Percentiles rank a stretch among this genome's conserved stretches.
Evolutionary conservation across 305 asterid genomes (phyloP).

Genomic region (Salvia sclarea): DNA sequence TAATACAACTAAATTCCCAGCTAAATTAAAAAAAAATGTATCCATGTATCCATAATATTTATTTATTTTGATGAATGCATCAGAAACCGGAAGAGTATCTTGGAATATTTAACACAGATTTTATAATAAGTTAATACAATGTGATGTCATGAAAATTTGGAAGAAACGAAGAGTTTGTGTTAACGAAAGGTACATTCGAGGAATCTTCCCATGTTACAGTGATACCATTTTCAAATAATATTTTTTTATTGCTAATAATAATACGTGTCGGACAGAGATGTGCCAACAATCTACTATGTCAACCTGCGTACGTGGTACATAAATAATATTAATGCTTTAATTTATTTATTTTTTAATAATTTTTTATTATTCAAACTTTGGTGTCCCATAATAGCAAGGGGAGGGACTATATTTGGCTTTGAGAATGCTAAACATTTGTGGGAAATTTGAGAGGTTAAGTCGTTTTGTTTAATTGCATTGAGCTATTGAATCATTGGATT

Average conservation of each 20-base stretch:
- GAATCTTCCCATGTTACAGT: slow-evolving; percentile 38
- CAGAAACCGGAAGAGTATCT: background rate
- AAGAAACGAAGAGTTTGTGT: background rate
- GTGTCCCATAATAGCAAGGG: background rate
- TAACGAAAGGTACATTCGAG: slow-evolving; percentile 32
- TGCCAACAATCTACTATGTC: slow-evolving; percentile 29
- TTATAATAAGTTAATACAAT: background rate
- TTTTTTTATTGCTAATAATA: background rate
- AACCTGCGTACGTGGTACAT: background rate
- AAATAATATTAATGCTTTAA: background rate
- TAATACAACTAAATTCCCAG: background rate
- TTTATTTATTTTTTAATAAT: background rate
- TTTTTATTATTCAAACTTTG: background rate
- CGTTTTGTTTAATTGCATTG: background rate
- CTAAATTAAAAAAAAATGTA: background rate
- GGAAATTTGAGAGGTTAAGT: background rate
- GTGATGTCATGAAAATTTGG: slow-evolving; percentile 36
- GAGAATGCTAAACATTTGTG: background rate
- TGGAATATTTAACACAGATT: background rate
- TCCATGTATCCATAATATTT: background rate
- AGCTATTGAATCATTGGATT: background rate
- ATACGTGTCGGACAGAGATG: slow-evolving; percentile 26
- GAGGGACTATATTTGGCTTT: background rate
- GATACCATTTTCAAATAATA: background rate
- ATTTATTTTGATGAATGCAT: slow-evolving; percentile 3